Percentiles rank a stretch among this genome's conserved stretches.
phyloP scores from a whole-genome alignment of 306 rosid species.

The Cucumis hystrix region DNA sequence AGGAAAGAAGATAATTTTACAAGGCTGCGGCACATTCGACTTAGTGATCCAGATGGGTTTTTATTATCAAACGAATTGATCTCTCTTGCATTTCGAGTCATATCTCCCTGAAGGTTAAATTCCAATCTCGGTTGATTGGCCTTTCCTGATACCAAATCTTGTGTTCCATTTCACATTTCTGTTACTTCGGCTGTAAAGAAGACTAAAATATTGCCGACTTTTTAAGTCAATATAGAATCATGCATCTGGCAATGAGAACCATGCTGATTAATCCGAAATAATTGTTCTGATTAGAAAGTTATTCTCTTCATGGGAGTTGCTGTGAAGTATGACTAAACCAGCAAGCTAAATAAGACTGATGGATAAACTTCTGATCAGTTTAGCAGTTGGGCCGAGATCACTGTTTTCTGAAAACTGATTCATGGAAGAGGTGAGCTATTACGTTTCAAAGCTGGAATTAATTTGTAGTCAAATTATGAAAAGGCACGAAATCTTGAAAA shows the following conservation, averaged over 20 bases:
- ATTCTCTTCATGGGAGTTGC: not conserved
- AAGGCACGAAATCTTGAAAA: not conserved
- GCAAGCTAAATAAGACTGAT: not conserved
- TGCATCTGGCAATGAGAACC: not conserved
- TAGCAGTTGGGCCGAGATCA: too few species aligned
- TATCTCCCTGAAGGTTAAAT: constrained; percentile 32
- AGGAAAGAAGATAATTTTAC: constrained; percentile 10
- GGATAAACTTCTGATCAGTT: not conserved
- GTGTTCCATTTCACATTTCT: not conserved
- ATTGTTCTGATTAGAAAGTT: not conserved
- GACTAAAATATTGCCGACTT: not conserved
- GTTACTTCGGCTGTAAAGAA: not conserved
- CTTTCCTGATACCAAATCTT: not conserved
- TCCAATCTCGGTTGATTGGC: not conserved
- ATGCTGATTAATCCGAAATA: not conserved
- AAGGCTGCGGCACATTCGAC: constrained; percentile 38
- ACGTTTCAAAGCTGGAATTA: too few species aligned
- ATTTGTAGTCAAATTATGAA: not conserved
- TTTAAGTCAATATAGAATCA: not conserved
- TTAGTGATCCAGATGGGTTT: constrained; percentile 89
- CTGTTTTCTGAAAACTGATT: too few species aligned
- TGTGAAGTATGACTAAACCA: not conserved
- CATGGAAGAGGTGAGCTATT: too few species aligned
- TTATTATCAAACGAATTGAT: constrained; percentile 80
- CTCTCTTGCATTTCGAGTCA: constrained; percentile 60